Conservation (phyloP, 495 filamentous ascomycete species). For the Aspergillus nanangensis region DNA sequence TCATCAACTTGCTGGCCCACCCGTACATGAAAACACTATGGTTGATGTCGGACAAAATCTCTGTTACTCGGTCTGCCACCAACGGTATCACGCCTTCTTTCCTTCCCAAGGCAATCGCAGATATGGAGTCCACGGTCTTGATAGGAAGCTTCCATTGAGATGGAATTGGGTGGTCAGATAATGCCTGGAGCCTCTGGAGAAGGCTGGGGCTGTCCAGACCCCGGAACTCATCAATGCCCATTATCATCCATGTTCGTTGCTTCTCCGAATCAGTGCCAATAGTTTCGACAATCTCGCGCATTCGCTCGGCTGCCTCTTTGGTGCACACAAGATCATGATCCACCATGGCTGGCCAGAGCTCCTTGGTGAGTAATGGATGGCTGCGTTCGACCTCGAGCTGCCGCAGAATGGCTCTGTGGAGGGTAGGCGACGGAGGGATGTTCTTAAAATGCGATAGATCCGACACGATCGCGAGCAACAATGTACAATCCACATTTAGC, state of each 20-base stretch:
- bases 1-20: constrained; percentile 56
- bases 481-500: constrained; percentile 71
- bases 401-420: constrained; percentile 53
- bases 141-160: constrained; percentile 47
- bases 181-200: constrained; percentile 35
- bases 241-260: constrained; percentile 48
- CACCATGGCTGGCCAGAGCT: constrained; percentile 60
- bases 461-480: constrained; percentile 66
- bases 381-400: constrained; percentile 63
- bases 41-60: constrained; percentile 57
- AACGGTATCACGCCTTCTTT: constrained; percentile 28
- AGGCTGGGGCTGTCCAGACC: constrained; percentile 24
- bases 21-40: constrained; percentile 64
- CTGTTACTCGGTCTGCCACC: constrained; percentile 33
- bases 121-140: constrained; percentile 33
- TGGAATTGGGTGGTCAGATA: constrained; percentile 51
- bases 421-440: constrained; percentile 31
- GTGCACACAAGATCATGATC: constrained; percentile 56
- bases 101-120: constrained; percentile 24
- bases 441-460: constrained; percentile 59
- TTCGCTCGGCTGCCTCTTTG: constrained; percentile 53
- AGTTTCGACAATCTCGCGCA: constrained; percentile 62
- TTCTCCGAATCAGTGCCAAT: constrained; percentile 64
- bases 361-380: constrained; percentile 53
- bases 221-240: constrained; percentile 31